Base-by-base conservation (phyloP, 2,329 filamentous ascomycete species). In the Colletotrichum navitas region DNA sequence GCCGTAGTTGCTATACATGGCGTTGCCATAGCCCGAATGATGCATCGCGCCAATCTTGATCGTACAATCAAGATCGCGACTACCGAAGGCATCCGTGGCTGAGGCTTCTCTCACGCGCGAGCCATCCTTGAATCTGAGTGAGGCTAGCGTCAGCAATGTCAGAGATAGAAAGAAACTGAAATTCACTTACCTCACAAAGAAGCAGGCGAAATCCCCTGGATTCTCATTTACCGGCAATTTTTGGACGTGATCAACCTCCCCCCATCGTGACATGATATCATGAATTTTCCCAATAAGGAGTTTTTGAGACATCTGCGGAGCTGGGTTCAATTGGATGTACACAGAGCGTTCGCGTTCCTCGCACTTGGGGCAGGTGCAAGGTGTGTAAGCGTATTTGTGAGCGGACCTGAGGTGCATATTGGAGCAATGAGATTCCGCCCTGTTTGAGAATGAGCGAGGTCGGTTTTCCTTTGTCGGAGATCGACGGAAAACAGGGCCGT, bases 341-440 rank as follows among this genome's bases (percentile, higher is more conserved):
- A 66, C 55, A 32, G 64, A 51, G 2, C 55, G 76, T 63, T 82
- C 81, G 43, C 76, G 74, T 8, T 68, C 56, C 29, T 74, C 73
- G 47, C 81, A 83, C 3, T 69, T 60, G 21, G 65, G 41, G 45
- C 81, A 83, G 56, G 56, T 66, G 63, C 81, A 82, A 1, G 73
- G 75, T 21, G 72, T 65, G 66, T 82, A 82, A 3, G n/a, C 12
- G 26, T 39, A 58, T 36, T 14, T 39, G 11, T 32, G 6, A 6
- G 7, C 47, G n/a, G 18, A 8, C 21, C 16, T 43, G 29, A 21
- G 18, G 32, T 51, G 47, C 18, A 47, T 43, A 11, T 66, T 66
- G 18, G 7, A 16, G 64, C 64, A 66, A 26, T 51, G n/a, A 24
- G 6, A 26, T 8, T 49, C 52, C 34, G 14, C 39, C 14, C 16